Conservation (phyloP, 129 eudicot species). For the Escallonia herrerae region DNA sequence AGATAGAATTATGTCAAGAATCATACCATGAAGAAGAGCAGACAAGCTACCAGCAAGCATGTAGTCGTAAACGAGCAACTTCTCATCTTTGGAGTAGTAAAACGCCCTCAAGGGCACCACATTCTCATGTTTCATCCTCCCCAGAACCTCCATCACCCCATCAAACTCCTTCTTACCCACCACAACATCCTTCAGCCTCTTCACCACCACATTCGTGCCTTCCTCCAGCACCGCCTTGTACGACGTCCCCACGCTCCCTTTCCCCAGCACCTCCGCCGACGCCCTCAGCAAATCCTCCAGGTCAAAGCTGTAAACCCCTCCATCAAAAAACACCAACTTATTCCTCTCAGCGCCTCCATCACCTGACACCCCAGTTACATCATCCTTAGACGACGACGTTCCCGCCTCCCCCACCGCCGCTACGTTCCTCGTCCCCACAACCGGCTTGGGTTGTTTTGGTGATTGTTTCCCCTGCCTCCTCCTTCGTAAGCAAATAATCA, state of each 20-base stretch:
- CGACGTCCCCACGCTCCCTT: conserved; percentile 82
- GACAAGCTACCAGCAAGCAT: conserved; percentile 86
- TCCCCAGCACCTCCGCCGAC: conserved; percentile 89
- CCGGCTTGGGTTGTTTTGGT: conserved; percentile 31
- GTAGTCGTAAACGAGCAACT: conserved; percentile 68
- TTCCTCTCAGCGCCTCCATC: conserved; percentile 49
- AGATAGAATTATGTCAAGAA: conserved; percentile 6
- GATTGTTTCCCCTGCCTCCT: conserved; percentile 11
- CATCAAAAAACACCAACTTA: conserved; percentile 60
- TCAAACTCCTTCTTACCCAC: conserved; percentile 68
- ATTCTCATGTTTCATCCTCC: conserved; percentile 70
- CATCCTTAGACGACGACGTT: conserved; percentile 72
- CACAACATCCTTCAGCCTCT: conserved; percentile 71
- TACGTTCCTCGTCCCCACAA: conserved; percentile 13
- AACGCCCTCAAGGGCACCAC: conserved; percentile 67
- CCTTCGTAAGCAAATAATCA: conserved; percentile 29
- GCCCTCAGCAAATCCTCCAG: conserved; percentile 84
- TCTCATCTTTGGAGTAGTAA: conserved; percentile 76
- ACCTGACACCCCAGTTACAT: conserved; percentile 52
- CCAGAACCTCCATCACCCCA: conserved; percentile 53
- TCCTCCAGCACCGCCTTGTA: conserved; percentile 93
- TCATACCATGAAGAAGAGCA: conserved; percentile 80
- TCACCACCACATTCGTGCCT: conserved; percentile 90
- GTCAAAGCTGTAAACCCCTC: conserved; percentile 65
- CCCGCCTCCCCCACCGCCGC: conserved; percentile 51